These are phyloP conservation scores for Termitomyces sp. DNA, from an alignment of 768 basidiomycete genomes.

Conservation along the genomic window DNA sequence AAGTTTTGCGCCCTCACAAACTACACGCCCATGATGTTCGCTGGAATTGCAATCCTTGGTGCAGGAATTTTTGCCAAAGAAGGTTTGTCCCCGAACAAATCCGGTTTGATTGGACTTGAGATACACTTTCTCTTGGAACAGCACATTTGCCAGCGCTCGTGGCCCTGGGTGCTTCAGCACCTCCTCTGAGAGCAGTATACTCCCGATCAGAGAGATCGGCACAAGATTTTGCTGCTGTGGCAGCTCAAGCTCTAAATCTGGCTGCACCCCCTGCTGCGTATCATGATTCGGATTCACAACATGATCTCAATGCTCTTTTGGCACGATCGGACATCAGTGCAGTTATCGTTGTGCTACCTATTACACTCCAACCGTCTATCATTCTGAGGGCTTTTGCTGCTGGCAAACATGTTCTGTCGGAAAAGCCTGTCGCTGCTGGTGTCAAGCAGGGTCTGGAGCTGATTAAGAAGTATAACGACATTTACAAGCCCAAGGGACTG, in stretches of 20 bases:
- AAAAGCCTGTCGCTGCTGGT: slow-evolving; percentile 81
- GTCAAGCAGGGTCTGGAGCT: slow-evolving; percentile 58
- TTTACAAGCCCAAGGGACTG: slow-evolving; percentile 61
- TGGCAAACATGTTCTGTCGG: slow-evolving; percentile 85
- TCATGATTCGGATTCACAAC: slow-evolving; percentile 40
- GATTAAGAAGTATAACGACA: slow-evolving; percentile 59
- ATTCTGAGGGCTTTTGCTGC: slow-evolving; percentile 60
- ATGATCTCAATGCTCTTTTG: slow-evolving; percentile 59
- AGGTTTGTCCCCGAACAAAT: slow-evolving; percentile 36
- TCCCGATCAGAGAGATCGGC: slow-evolving; percentile 69
- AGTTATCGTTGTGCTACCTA: slow-evolving; percentile 76
- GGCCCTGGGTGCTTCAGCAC: slow-evolving; percentile 39
- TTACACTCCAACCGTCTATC: slow-evolving; percentile 65
- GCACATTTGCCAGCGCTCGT: slow-evolving; percentile 80
- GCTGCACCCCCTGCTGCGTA: slow-evolving; percentile 43
- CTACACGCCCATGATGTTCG: slow-evolving; percentile 31
- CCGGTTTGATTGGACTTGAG: neutral
- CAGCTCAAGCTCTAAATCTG: slow-evolving; percentile 36
- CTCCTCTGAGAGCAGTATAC: slow-evolving; percentile 63
- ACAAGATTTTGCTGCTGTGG: slow-evolving; percentile 43
- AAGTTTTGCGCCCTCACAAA: neutral
- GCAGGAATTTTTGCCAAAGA: slow-evolving; percentile 76
- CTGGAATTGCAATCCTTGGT: slow-evolving; percentile 72
- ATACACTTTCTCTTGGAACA: slow-evolving; percentile 16
- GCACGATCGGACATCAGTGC: slow-evolving; percentile 62